phyloP scores from a whole-genome alignment of 2,329 filamentous ascomycete species.

The Exophiala spinifera region DNA sequence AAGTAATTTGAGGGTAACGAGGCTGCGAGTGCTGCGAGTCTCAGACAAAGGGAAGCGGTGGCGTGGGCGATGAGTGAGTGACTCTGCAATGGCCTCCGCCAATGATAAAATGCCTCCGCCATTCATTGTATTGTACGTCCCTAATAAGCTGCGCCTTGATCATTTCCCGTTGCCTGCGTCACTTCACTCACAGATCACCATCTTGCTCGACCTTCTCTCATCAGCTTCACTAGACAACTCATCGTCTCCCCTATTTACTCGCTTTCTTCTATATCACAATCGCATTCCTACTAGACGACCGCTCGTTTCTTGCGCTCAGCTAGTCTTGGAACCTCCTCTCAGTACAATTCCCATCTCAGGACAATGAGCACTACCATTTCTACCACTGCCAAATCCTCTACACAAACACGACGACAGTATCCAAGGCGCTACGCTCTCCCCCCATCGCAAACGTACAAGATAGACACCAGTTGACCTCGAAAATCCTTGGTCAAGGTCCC shows the following conservation, averaged over 20 bases:
- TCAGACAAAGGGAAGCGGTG: not conserved
- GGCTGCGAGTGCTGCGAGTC: conserved; percentile 1
- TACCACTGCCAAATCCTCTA: conserved; percentile 12
- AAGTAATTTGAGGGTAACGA: conserved; percentile 4
- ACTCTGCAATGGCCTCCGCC: not conserved
- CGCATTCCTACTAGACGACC: conserved; percentile 8
- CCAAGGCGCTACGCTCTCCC: conserved; percentile 20
- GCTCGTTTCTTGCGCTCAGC: conserved; percentile 3
- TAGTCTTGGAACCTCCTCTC: conserved; percentile 11
- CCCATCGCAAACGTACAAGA: conserved; percentile 27
- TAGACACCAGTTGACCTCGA: conserved; percentile 18
- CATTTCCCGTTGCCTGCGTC: conserved; percentile 14
- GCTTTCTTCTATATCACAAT: conserved; percentile 4
- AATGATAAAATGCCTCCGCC: not conserved
- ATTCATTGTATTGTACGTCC: not conserved
- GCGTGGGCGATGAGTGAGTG: not conserved
- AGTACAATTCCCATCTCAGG: conserved; percentile 5
- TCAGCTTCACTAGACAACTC: conserved; percentile 12
- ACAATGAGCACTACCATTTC: conserved; percentile 28
- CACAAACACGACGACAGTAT: conserved; percentile 22
- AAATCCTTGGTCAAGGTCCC: conserved; percentile 4
- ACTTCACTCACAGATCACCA: conserved; percentile 17
- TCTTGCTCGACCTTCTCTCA: conserved; percentile 20
- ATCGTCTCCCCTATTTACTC: conserved; percentile 3
- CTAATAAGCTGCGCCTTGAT: not conserved